A percentile compares a stretch with the other conserved stretches of the same genome.
Conservation (phyloP, 1,284 basidiomycete species). For the Ceratobasidium sp. region DNA sequence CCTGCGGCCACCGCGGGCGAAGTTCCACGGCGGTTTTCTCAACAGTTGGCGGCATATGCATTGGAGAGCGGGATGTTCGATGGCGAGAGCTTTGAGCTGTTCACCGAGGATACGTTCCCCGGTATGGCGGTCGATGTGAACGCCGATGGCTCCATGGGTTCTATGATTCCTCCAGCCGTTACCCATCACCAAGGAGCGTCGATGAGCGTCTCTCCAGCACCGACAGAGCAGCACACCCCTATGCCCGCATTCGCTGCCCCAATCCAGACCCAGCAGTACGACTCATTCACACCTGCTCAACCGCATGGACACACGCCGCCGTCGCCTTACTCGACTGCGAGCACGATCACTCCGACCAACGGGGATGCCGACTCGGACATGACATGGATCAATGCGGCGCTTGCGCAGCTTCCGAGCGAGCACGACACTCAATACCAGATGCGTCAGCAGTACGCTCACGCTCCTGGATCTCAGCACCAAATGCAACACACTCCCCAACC, state of each 20-base stretch:
- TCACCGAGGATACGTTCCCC: conserved; percentile 31
- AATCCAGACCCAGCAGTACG: conserved; percentile 16
- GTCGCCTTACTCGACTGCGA: conserved; percentile 25
- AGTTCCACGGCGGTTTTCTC: conserved; percentile 24
- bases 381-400: conserved; percentile 31
- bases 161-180: not conserved
- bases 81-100: conserved; percentile 17
- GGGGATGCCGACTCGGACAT: conserved; percentile 32
- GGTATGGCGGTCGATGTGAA: conserved; percentile 27
- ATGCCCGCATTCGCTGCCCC: conserved; percentile 15
- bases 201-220: conserved; percentile 22
- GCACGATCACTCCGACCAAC: conserved; percentile 15
- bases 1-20: conserved; percentile 5
- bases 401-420: conserved; percentile 37
- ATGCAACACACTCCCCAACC: conserved; percentile 5
- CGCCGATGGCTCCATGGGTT: conserved; percentile 2
- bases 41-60: conserved; percentile 27
- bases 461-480: not conserved
- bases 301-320: conserved; percentile 7
- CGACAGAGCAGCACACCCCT: conserved; percentile 23
- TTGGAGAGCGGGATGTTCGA: conserved; percentile 37
- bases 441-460: not conserved
- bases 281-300: conserved; percentile 4
- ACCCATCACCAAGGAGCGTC: not conserved
- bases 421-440: conserved; percentile 19